Percentiles rank a stretch among this genome's conserved stretches.
Conservation (phyloP, 2,329 filamentous ascomycete genomes). For the Neonectria punicea region DNA sequence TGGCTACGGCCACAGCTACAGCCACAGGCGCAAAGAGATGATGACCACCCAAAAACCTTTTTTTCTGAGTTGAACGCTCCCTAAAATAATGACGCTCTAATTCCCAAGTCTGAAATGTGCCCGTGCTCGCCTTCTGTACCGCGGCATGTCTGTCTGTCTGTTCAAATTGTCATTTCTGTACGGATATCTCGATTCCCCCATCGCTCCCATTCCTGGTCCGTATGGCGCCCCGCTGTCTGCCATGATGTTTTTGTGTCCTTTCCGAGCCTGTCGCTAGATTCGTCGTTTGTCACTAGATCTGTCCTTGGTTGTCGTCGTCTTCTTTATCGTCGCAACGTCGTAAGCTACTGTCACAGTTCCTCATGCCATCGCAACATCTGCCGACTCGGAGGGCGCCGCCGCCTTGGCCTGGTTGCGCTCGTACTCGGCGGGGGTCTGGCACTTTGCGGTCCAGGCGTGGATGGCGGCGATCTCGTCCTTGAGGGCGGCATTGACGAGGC, state of each 20-base stretch:
- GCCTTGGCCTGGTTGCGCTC: conserved; percentile 65
- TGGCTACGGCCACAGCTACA: conserved; percentile 11
- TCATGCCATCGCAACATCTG: conserved; percentile 27
- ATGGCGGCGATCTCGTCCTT: conserved; percentile 91
- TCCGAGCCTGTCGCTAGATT: not conserved
- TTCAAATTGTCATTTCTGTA: conserved; percentile 17
- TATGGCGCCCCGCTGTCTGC: not conserved
- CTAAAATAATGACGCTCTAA: conserved; percentile 38
- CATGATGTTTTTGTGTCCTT: not conserved
- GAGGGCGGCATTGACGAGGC: conserved; percentile 84
- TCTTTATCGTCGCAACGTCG: not conserved
- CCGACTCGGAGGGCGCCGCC: conserved; percentile 17
- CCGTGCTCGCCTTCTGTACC: conserved; percentile 30
- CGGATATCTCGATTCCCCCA: conserved; percentile 22
- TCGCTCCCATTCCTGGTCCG: not conserved
- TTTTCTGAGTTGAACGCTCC: conserved; percentile 32
- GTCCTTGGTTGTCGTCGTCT: not conserved
- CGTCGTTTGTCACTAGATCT: not conserved
- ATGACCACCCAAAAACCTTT: conserved; percentile 29
- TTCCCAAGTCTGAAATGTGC: conserved; percentile 25
- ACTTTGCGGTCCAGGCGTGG: conserved; percentile 95
- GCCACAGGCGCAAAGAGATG: conserved; percentile 37
- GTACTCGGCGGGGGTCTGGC: conserved; percentile 92
- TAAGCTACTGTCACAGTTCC: not conserved
- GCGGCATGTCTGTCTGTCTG: conserved; percentile 16